A percentile compares a stretch with the other conserved stretches of the same genome.
Conservation (phyloP, 441 rosid species). For the Gossypium gossypioides region DNA sequence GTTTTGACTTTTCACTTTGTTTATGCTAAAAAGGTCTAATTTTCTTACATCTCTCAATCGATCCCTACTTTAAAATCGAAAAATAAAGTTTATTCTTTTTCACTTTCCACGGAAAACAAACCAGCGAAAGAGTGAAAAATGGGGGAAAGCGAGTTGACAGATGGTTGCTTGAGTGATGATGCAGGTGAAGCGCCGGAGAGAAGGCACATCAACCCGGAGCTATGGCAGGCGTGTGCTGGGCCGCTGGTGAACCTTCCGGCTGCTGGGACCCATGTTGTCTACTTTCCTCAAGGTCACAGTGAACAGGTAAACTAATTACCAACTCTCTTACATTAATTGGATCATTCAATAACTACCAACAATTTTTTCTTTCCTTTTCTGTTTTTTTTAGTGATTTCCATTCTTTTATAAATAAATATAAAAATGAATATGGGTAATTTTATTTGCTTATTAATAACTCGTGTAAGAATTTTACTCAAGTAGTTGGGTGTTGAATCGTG, state of each 20-base stretch:
- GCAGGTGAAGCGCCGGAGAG: conserved; percentile 36
- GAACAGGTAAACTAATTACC: conserved; percentile 45
- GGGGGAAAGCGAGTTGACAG: conserved; percentile 7
- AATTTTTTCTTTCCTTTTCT: background rate
- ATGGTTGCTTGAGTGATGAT: conserved; percentile 17
- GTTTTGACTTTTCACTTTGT: background rate
- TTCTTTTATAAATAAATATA: background rate
- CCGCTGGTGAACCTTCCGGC: conserved; percentile 77
- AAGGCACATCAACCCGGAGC: conserved; percentile 66
- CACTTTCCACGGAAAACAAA: conserved; percentile 10
- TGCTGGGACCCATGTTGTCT: conserved; percentile 66
- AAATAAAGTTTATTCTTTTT: background rate
- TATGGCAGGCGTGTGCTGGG: conserved; percentile 98
- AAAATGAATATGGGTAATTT: background rate
- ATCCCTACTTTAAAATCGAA: background rate
- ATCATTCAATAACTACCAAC: background rate
- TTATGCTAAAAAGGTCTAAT: background rate
- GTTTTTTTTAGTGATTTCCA: background rate
- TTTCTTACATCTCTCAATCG: background rate
- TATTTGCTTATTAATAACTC: background rate
- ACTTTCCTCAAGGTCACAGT: conserved; percentile 89
- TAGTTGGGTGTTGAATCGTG: background rate
- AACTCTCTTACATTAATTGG: background rate
- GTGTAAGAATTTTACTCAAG: background rate
- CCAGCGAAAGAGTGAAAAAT: background rate